These are phyloP conservation scores for Phytophthora rubi DNA, from an alignment of 352 stramenopile species.

Conservation along the genomic window DNA sequence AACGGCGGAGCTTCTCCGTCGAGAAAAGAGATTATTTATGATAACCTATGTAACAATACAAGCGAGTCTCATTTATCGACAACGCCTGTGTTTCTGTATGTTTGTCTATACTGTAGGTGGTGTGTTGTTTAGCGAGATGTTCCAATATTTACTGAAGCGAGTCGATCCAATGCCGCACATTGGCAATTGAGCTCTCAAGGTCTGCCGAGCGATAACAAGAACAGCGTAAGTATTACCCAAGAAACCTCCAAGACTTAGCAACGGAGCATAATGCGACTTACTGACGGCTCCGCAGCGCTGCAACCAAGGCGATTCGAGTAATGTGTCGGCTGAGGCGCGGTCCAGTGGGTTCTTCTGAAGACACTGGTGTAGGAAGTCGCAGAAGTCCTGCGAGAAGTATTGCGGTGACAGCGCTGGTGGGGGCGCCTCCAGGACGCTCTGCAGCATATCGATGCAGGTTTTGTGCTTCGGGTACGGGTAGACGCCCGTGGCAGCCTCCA, in stretches of 20 bases:
- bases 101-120: constrained; percentile 11
- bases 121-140: not conserved
- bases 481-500: constrained; percentile 91
- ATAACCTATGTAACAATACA: constrained; percentile 44
- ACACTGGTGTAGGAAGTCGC: constrained; percentile 70
- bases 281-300: constrained; percentile 66
- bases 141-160: constrained; percentile 53
- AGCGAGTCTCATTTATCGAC: constrained; percentile 27
- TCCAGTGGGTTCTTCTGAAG: constrained; percentile 73
- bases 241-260: constrained; percentile 28
- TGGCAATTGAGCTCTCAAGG: constrained; percentile 42
- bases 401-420: constrained; percentile 67
- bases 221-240: constrained; percentile 21
- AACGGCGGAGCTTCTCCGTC: constrained; percentile 23
- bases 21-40: constrained; percentile 45
- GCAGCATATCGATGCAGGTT: constrained; percentile 87
- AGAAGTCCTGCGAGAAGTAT: constrained; percentile 80
- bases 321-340: constrained; percentile 59
- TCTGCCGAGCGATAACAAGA: constrained; percentile 18
- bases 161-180: constrained; percentile 78
- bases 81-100: constrained; percentile 18
- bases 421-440: constrained; percentile 75
- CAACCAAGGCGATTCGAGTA: constrained; percentile 81
- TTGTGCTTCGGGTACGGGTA: constrained; percentile 89
- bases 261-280: constrained; percentile 43